These are phyloP conservation scores for Albatrellus ellisii DNA, from an alignment of 768 basidiomycete species.

Conservation along the genomic window DNA sequence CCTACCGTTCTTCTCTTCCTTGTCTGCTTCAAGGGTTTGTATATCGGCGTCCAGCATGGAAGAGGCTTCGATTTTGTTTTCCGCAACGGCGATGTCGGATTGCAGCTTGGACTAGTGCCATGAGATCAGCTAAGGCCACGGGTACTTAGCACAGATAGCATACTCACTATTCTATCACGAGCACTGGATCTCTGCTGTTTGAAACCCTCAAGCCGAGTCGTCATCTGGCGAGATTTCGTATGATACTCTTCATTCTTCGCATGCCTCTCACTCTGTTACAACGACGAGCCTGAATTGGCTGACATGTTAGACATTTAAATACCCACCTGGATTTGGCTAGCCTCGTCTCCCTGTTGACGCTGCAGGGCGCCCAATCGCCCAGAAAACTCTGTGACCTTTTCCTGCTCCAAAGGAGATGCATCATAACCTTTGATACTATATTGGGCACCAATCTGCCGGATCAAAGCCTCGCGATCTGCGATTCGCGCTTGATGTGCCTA, in stretches of 20 bases:
- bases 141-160: background rate
- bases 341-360: conserved; percentile 45
- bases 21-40: conserved; percentile 40
- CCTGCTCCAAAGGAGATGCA: conserved; percentile 52
- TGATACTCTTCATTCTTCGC: conserved; percentile 54
- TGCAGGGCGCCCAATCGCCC: conserved; percentile 50
- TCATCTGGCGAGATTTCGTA: conserved; percentile 40
- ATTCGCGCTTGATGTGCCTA: conserved; percentile 69
- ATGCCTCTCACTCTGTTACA: conserved; percentile 37
- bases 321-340: conserved; percentile 55
- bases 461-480: conserved; percentile 54
- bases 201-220: conserved; percentile 37
- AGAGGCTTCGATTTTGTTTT: conserved; percentile 42
- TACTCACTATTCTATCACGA: conserved; percentile 44
- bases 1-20: conserved; percentile 53
- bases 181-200: conserved; percentile 39
- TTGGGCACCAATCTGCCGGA: conserved; percentile 55
- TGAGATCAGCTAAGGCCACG: background rate
- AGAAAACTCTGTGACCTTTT: conserved; percentile 64
- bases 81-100: conserved; percentile 34
- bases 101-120: conserved; percentile 24
- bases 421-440: conserved; percentile 66
- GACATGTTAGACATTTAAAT: conserved; percentile 2
- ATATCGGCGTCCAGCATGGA: conserved; percentile 42
- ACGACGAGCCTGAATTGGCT: background rate